Base-by-base conservation (phyloP, 768 basidiomycete species). In the Mycena amicta region DNA sequence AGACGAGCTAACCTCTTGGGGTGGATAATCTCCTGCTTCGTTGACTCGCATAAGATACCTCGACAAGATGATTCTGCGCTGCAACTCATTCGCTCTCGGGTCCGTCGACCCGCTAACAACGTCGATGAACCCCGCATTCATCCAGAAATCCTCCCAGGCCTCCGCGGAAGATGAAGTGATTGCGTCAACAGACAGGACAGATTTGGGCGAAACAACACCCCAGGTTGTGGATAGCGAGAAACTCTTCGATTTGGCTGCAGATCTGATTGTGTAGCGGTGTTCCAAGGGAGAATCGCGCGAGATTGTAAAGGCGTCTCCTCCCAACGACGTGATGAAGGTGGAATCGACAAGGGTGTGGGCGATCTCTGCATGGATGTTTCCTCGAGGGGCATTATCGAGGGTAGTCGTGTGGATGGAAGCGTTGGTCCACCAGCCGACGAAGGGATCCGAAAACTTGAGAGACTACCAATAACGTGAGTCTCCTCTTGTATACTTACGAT, bases 41-140 rank as follows among this genome's bases (percentile, higher is more conserved):
- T 86, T 86, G 11, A 85, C 82, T 26, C 80, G 73, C 77, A 85
- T 77, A 56, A 84, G 68, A 67, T 85, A 85, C 40, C 82, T 73
- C 31, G 82, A 83, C 33, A 84, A 64, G 43, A 85, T 78, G 37
- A 85, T 82, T 37, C 84, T 73, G 53, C 84, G 70, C 66, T 86
- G 85, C 53, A 86, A 67, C 55, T 85, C 83, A 23, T 79, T 73
- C 16, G 83, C 84, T 13, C 82, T 72, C 0, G 77, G 33, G 65
- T 84, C 81, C 1, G 71, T 77, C 4, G 82, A 83, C 1, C 77
- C 80, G 0, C 78, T 81, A 43, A 75, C 29, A 6, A 86, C 69
- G 56, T 85, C 83, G 11, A 86, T 75, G 63, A 85, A 85, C 0
- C 83, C 83, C 37, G 72, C 74, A 0, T 66, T 68, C 8, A 66